A percentile compares a stretch with the other conserved stretches of the same genome.
phyloP scores from a whole-genome alignment of 1,139 yeast genomes.

The Debaryomyces fabryi region DNA sequence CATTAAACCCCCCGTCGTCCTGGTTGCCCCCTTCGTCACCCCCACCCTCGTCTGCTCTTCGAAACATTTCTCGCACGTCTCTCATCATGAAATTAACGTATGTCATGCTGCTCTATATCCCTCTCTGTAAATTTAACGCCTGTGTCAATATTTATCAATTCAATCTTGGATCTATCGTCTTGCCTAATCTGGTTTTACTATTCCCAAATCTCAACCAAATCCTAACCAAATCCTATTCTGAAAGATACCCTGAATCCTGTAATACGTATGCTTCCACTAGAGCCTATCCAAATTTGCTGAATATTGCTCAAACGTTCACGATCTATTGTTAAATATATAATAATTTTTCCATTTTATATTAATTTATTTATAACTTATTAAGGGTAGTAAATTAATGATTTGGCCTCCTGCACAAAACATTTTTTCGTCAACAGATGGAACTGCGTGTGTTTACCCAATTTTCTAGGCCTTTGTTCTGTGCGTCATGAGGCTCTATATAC shows the following conservation, averaged over 20 bases:
- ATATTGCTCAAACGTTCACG: not conserved
- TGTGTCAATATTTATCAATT: not conserved
- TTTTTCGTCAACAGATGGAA: conserved; percentile 1
- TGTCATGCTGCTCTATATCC: not conserved
- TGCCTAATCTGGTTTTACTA: not conserved
- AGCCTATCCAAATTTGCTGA: not conserved
- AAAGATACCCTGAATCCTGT: not conserved
- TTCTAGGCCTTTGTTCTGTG: not conserved
- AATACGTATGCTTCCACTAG: not conserved
- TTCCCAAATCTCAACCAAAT: not conserved
- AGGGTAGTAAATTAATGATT: conserved; percentile 2
- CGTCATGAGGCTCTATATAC: not conserved
- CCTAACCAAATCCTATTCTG: not conserved
- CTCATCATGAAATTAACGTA: not conserved
- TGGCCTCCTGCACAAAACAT: conserved; percentile 1
- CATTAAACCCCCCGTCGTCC: not conserved
- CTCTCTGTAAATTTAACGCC: not conserved
- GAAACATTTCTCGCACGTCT: not conserved
- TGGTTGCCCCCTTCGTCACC: not conserved
- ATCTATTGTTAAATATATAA: not conserved
- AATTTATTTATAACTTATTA: conserved; percentile 6
- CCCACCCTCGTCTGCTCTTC: not conserved
- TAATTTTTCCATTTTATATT: not conserved
- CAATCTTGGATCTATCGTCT: not conserved
- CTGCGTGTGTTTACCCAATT: not conserved